Percentiles rank a stretch among this genome's conserved stretches.
Conservation (phyloP, 768 basidiomycete genomes). For the Tulasnella calospora region DNA sequence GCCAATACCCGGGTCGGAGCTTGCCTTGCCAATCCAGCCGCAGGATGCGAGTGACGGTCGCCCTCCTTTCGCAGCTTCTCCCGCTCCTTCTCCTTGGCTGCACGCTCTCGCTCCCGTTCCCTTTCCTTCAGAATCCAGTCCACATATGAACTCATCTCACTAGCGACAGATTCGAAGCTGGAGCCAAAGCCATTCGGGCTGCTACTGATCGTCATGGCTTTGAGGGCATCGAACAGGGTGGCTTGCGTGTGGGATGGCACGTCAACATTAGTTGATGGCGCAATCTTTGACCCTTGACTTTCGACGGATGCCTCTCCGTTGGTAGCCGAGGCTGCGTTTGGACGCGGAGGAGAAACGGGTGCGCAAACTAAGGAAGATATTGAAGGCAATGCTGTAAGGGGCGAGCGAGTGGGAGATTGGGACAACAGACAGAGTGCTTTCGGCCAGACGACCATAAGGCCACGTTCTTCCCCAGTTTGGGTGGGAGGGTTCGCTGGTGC, state of each 20-base stretch:
- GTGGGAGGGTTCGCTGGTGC: slow-evolving; percentile 39
- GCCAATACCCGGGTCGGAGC: not conserved
- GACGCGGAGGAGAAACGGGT: slow-evolving; percentile 30
- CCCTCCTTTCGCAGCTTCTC: slow-evolving; percentile 22
- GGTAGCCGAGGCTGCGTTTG: slow-evolving; percentile 35
- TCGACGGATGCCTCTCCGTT: slow-evolving; percentile 41
- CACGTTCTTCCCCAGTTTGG: slow-evolving; percentile 70
- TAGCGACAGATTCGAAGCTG: slow-evolving; percentile 14
- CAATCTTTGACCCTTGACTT: not conserved
- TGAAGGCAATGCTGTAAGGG: slow-evolving; percentile 24
- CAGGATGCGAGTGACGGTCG: not conserved
- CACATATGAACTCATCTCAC: slow-evolving; percentile 46
- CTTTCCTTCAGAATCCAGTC: slow-evolving; percentile 71
- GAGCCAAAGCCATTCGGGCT: not conserved
- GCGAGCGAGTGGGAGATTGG: slow-evolving; percentile 34
- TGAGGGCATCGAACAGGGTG: slow-evolving; percentile 47
- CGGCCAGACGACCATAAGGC: slow-evolving; percentile 70
- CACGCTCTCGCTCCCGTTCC: slow-evolving; percentile 69
- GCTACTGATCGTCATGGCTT: slow-evolving; percentile 17
- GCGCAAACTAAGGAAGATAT: slow-evolving; percentile 9
- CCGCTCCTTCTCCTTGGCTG: slow-evolving; percentile 48
- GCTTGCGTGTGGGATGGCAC: slow-evolving; percentile 50
- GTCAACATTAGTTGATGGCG: slow-evolving; percentile 36
- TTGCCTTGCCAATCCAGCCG: not conserved
- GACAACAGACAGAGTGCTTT: slow-evolving; percentile 53